Base-by-base conservation (phyloP, 148 eudicot genomes). In the Oxyria digyna region DNA sequence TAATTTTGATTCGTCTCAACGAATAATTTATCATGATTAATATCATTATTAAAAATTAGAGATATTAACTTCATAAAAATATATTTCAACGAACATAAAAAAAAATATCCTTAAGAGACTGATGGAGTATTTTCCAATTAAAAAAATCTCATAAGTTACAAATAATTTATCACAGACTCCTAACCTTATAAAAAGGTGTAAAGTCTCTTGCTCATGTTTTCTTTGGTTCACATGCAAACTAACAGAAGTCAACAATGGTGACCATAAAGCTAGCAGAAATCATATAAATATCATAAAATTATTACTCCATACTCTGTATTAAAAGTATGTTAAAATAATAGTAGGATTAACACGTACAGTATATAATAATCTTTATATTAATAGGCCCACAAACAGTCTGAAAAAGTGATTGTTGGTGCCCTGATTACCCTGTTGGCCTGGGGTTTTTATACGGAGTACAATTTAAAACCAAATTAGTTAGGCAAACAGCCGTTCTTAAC, bases 221-320 rank as follows among this genome's bases (percentile, higher is more conserved):
- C 37, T n/a, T 59, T 6, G 65, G 65, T 59, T 59, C 65, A 59
- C 65, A 59, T 59, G 65, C 65, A 59, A 59, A 29, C 65, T 59
- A 29, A 15, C 6, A 59, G 65, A 55, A 59, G 65, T 59, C 65
- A 59, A 59, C 65, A 59, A 27, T 29, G 65, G 65, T 59, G 65
- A 59, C 65, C 65, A 59, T 52, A 27, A 59, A 29, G n/a, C n/a
- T n/a, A n/a, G 65, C 65, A 57, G 4, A 29, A 14, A 29, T 59
- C 37, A 29, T 59, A 59, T 12, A 29, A 26, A 11, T 33, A 50
- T 45, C 20, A 45, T 35, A 35, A 35, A 3, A 35, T 35, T 35
- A n/a, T n/a, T n/a, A n/a, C n/a, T n/a, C n/a, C n/a, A n/a, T n/a
- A n/a, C n/a, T n/a, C n/a, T n/a, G n/a, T n/a, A n/a, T n/a, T n/a